A percentile compares a stretch with the other conserved stretches of the same genome.
These are phyloP conservation scores for Aspergillus ellipticus DNA, from an alignment of 495 filamentous ascomycete genomes.

Conservation along the genomic window DNA sequence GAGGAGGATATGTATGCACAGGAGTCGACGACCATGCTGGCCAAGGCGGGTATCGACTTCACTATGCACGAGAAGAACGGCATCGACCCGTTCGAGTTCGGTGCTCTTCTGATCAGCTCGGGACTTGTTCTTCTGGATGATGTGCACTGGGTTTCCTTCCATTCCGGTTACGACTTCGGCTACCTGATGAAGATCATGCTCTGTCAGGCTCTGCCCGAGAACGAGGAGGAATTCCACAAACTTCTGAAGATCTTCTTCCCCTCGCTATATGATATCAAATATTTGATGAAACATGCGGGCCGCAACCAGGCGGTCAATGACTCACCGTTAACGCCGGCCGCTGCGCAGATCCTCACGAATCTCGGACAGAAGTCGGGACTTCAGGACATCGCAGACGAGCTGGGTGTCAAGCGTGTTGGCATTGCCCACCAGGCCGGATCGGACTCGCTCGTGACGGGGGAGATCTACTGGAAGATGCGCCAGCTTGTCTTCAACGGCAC, in stretches of 20 bases:
- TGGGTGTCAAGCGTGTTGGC: slow-evolving; percentile 83
- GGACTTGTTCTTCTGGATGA: slow-evolving; percentile 85
- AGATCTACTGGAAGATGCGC: slow-evolving; percentile 85
- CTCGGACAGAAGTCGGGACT: slow-evolving; percentile 84
- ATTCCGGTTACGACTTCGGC: slow-evolving; percentile 98
- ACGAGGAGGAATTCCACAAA: slow-evolving; percentile 81
- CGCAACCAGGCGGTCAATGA: slow-evolving; percentile 59
- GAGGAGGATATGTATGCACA: slow-evolving; percentile 96
- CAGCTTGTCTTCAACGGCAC: slow-evolving; percentile 80
- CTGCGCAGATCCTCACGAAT: slow-evolving; percentile 65
- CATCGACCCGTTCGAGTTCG: slow-evolving; percentile 89
- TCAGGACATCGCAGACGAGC: slow-evolving; percentile 88
- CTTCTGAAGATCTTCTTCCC: slow-evolving; percentile 90
- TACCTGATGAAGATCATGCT: slow-evolving; percentile 92
- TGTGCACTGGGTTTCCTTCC: slow-evolving; percentile 94
- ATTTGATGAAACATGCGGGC: slow-evolving; percentile 83
- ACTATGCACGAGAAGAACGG: slow-evolving; percentile 73
- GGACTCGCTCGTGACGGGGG: slow-evolving; percentile 87
- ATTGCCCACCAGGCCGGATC: slow-evolving; percentile 85
- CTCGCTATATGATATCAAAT: slow-evolving; percentile 91
- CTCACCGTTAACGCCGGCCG: slow-evolving; percentile 56
- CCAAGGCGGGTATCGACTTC: slow-evolving; percentile 86
- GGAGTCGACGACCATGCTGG: slow-evolving; percentile 82
- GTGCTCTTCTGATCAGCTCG: slow-evolving; percentile 81
- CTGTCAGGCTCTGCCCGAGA: slow-evolving; percentile 72